Percentiles rank a stretch among this genome's conserved stretches.
Conservation (phyloP, 2,329 filamentous ascomycete genomes). For the Colletotrichum plurivorum region DNA sequence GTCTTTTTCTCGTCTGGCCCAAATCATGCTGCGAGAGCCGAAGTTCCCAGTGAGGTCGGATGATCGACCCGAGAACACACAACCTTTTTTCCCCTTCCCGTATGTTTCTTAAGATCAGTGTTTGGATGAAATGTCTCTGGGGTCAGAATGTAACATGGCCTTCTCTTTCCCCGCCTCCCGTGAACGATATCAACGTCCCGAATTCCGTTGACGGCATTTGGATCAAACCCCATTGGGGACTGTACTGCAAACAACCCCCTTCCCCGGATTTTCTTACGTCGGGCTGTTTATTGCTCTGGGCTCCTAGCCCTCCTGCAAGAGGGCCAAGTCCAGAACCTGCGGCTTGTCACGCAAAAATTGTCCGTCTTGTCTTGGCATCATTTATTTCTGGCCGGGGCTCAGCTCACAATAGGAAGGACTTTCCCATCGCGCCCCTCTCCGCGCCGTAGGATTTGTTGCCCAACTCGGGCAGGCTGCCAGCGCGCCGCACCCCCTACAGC, state of each 20-base stretch:
- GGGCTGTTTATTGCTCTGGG: too few relatives aligned
- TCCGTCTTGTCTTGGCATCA: conserved; percentile 25
- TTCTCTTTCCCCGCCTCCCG: neutral
- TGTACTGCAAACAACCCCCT: neutral
- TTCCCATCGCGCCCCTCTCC: conserved; percentile 26
- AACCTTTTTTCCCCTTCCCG: neutral
- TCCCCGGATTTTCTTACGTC: conserved; percentile 24
- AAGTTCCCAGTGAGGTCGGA: conserved; percentile 17
- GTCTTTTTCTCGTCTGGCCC: too few relatives aligned
- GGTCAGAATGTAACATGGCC: conserved; percentile 7
- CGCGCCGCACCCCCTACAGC: conserved; percentile 17
- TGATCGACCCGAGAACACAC: conserved; percentile 31
- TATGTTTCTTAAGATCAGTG: conserved; percentile 3
- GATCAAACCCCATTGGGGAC: neutral
- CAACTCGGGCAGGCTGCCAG: conserved; percentile 12
- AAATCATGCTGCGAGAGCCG: neutral
- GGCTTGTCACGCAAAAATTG: conserved; percentile 24
- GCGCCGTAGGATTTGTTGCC: conserved; percentile 29
- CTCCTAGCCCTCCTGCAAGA: too few relatives aligned
- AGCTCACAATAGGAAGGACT: conserved; percentile 24
- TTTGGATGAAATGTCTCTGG: conserved; percentile 7
- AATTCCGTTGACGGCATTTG: conserved; percentile 7
- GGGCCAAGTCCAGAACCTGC: neutral
- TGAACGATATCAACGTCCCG: neutral
- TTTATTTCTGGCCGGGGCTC: conserved; percentile 18